These are phyloP conservation scores for Vararia minispora DNA, from an alignment of 768 basidiomycete species.

Conservation along the genomic window DNA sequence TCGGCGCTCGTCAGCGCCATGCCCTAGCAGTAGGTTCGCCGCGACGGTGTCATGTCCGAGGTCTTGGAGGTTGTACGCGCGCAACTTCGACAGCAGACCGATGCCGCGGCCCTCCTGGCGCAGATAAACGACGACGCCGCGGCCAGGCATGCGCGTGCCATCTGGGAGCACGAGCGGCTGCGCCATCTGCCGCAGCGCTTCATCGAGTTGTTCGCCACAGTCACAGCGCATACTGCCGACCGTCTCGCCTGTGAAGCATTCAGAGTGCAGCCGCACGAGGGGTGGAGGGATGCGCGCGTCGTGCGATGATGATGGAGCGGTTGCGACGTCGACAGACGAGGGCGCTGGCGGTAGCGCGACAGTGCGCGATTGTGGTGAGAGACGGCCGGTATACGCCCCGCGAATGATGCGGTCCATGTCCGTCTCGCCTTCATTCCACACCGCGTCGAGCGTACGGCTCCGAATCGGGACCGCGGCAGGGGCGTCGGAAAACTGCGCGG, in stretches of 20 bases:
- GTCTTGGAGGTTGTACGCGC: constrained; percentile 97
- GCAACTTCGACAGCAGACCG: constrained; percentile 88
- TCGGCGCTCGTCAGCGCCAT: constrained; percentile 85
- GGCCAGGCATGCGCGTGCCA: constrained; percentile 53
- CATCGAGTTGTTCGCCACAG: constrained; percentile 97
- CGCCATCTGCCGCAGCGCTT: constrained; percentile 86
- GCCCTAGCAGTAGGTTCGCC: constrained; percentile 91
- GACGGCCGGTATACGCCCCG: constrained; percentile 85
- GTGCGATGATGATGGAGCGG: constrained; percentile 7
- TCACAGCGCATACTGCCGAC: constrained; percentile 98
- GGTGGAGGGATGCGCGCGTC: constrained; percentile 54
- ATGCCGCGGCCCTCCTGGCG: constrained; percentile 98
- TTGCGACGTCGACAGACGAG: too few species aligned
- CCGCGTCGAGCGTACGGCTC: constrained; percentile 67
- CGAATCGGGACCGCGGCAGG: constrained; percentile 47
- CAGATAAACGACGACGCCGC: constrained; percentile 90
- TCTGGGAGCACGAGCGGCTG: constrained; percentile 44
- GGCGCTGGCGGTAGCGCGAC: constrained; percentile 25
- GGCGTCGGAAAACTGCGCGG: constrained; percentile 63
- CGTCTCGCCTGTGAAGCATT: constrained; percentile 98
- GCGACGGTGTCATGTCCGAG: constrained; percentile 98
- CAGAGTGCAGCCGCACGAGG: constrained; percentile 91
- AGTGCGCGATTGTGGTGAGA: constrained; percentile 40
- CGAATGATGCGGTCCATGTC: constrained; percentile 88
- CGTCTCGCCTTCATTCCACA: constrained; percentile 80